Percentiles rank a stretch among this genome's conserved stretches.
Conservation (phyloP, 1,139 yeast genomes). For the Pichia cactophila region DNA sequence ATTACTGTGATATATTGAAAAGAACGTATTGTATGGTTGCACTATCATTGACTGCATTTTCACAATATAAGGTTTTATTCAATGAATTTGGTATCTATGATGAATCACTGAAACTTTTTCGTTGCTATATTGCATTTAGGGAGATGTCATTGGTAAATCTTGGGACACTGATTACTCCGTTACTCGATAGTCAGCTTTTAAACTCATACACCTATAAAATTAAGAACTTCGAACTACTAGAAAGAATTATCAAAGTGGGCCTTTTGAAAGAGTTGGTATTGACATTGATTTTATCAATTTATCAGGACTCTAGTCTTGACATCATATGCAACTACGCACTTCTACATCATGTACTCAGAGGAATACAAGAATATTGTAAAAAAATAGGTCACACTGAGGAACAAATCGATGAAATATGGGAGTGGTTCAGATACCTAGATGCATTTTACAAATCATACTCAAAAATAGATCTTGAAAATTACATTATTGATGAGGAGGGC, state of each 20-base stretch:
- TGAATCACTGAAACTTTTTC: constrained; percentile 18
- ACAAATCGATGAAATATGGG: constrained; percentile 17
- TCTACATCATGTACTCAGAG: constrained; percentile 17
- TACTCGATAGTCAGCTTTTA: constrained; percentile 11
- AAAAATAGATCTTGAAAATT: constrained; percentile 26
- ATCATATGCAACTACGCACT: constrained; percentile 24
- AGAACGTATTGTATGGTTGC: constrained; percentile 22
- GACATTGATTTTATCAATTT: constrained; percentile 23
- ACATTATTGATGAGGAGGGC: constrained; percentile 24
- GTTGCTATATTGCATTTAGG: constrained; percentile 21
- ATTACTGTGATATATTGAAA: constrained; percentile 18
- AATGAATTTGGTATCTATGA: constrained; percentile 22
- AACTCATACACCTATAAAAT: constrained; percentile 7
- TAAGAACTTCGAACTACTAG: constrained; percentile 11
- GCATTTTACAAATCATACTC: constrained; percentile 27
- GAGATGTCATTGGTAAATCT: constrained; percentile 20
- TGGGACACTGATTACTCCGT: constrained; percentile 15
- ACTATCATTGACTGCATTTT: constrained; percentile 23
- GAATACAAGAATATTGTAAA: constrained; percentile 15
- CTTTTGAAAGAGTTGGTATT: constrained; percentile 22
- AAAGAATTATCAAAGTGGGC: constrained; percentile 17
- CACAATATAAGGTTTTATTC: constrained; percentile 20
- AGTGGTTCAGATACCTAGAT: constrained; percentile 24
- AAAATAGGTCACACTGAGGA: constrained; percentile 10
- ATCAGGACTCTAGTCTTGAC: constrained; percentile 25